Percentiles rank a stretch among this genome's conserved stretches.
Evolutionary conservation across 1,284 basidiomycete species (phyloP).

Genomic region (Puccinia polysora): DNA sequence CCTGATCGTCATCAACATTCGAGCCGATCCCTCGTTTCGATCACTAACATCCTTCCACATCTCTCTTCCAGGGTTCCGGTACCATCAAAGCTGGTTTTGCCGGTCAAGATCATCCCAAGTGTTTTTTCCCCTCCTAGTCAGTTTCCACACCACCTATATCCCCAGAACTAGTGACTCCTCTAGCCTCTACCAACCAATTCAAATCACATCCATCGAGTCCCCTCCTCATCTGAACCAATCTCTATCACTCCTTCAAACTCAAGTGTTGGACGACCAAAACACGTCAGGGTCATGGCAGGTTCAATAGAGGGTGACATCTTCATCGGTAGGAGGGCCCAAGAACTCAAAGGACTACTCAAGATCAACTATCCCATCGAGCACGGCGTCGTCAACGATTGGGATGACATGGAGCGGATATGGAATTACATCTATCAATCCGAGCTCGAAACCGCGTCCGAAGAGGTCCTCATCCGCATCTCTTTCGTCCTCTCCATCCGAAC

Average conservation of each 20-base stretch:
- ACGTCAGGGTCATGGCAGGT: slow-evolving; percentile 92
- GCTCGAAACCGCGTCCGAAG: slow-evolving; percentile 86
- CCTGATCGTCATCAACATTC: too few species aligned
- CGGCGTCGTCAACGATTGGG: slow-evolving; percentile 75
- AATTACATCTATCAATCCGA: slow-evolving; percentile 93
- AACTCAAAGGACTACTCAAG: slow-evolving; percentile 85
- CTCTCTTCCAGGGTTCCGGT: slow-evolving; percentile 71
- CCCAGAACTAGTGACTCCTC: slow-evolving; percentile 1
- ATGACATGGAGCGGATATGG: slow-evolving; percentile 98
- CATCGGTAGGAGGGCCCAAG: slow-evolving; percentile 87
- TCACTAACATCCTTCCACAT: too few species aligned
- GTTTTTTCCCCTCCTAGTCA: slow-evolving; percentile 95
- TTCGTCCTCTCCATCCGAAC: slow-evolving; percentile 12
- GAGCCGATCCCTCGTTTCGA: slow-evolving; percentile 8
- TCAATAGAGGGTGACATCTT: slow-evolving; percentile 83
- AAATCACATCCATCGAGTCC: not conserved
- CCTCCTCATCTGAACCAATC: not conserved
- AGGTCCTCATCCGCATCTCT: slow-evolving; percentile 60
- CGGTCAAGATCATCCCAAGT: slow-evolving; percentile 94
- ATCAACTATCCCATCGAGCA: slow-evolving; percentile 95
- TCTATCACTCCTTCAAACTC: not conserved
- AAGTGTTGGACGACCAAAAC: slow-evolving; percentile 91
- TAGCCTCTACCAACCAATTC: not conserved
- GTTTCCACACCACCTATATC: slow-evolving; percentile 55
- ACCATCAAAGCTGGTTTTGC: slow-evolving; percentile 97